A percentile compares a stretch with the other conserved stretches of the same genome.
These are phyloP conservation scores for Gastrolobium villosum DNA, from an alignment of 306 rosid species.

Conservation along the genomic window DNA sequence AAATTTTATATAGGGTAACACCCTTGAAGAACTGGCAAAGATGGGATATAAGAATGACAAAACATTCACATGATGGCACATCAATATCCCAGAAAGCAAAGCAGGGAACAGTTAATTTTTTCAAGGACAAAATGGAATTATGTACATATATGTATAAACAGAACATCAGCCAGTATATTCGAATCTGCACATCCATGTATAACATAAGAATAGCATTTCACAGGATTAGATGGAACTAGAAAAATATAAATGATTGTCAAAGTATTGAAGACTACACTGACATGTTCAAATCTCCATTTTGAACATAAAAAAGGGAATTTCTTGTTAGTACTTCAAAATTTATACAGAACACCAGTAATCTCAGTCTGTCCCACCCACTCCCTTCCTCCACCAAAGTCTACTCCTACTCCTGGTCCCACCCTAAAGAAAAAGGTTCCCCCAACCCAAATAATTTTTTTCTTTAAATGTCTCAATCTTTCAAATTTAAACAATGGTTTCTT, in stretches of 20 bases:
- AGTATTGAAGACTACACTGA: background rate
- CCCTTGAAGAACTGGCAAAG: slow-evolving; percentile 27
- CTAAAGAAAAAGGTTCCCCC: background rate
- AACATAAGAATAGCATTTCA: slow-evolving; percentile 1
- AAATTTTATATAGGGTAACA: slow-evolving; percentile 16
- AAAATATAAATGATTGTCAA: background rate
- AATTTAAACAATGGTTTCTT: background rate
- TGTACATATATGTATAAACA: background rate
- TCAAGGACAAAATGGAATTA: background rate
- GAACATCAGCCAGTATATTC: slow-evolving; percentile 13
- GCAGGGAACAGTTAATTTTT: slow-evolving; percentile 14
- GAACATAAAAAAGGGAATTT: background rate
- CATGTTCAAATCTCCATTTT: background rate
- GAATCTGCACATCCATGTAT: background rate
- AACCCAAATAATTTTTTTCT: background rate
- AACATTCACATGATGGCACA: slow-evolving; percentile 13
- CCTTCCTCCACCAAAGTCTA: background rate
- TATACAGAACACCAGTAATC: background rate
- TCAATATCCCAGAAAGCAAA: slow-evolving; percentile 29
- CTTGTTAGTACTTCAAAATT: background rate
- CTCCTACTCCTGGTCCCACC: too few relatives aligned
- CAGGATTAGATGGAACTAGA: background rate
- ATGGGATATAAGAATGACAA: slow-evolving; percentile 11
- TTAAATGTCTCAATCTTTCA: background rate
- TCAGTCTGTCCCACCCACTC: background rate